Conservation (phyloP, 148 eudicot species). For the Fagopyrum homotropicum region DNA sequence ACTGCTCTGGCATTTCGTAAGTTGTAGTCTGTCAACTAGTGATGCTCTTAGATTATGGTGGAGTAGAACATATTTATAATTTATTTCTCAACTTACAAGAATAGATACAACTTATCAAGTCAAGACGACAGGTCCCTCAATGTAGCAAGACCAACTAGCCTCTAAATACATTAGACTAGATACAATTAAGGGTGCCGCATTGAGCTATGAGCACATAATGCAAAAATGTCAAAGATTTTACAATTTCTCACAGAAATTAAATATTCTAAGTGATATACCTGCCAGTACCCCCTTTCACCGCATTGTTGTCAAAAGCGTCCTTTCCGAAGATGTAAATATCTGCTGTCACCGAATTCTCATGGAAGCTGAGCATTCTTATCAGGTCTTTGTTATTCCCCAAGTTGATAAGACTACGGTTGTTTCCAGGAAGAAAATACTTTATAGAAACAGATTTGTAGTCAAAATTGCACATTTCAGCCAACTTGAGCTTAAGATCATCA, state of each 20-base stretch:
- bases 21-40: not conserved
- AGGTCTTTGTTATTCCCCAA: slow-evolving; percentile 9
- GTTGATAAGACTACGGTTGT: slow-evolving; percentile 9
- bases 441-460: slow-evolving; percentile 8
- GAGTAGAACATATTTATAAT: not conserved
- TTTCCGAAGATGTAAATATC: slow-evolving; percentile 12
- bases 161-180: not conserved
- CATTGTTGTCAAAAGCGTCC: not conserved
- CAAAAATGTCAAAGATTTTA: not conserved
- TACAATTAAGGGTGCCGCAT: not conserved
- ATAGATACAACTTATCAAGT: not conserved
- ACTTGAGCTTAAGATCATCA: slow-evolving; percentile 16
- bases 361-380: slow-evolving; percentile 10
- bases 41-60: not conserved
- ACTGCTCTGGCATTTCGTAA: not conserved
- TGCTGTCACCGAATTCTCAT: slow-evolving; percentile 13
- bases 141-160: not conserved
- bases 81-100: not conserved
- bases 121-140: not conserved
- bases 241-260: not conserved
- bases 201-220: not conserved
- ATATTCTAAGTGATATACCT: not conserved
- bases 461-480: slow-evolving; percentile 15
- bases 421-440: slow-evolving; percentile 14
- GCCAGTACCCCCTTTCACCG: not conserved